These are phyloP conservation scores for Epichloe amarillans DNA, from an alignment of 2,329 filamentous ascomycete genomes.

Conservation along the genomic window DNA sequence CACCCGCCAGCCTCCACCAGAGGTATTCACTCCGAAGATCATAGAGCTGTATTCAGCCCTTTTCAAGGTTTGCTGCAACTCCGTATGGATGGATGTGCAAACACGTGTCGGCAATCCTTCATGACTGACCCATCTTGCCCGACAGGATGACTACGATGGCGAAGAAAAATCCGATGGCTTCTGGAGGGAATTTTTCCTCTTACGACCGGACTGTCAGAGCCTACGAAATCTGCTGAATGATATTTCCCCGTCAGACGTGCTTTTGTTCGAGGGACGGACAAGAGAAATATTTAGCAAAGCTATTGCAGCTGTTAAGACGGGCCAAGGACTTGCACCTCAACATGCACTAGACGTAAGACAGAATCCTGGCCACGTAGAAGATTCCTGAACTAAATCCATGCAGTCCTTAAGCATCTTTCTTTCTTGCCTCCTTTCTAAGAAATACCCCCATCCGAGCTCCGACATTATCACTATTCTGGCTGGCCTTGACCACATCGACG, in stretches of 20 bases:
- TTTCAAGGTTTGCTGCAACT: slow-evolving; percentile 47
- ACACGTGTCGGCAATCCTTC: slow-evolving; percentile 7
- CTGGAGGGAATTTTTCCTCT: slow-evolving; percentile 90
- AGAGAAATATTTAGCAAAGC: slow-evolving; percentile 67
- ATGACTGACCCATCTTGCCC: slow-evolving; percentile 16
- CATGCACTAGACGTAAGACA: slow-evolving; percentile 72
- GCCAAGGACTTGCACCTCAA: slow-evolving; percentile 48
- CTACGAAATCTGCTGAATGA: slow-evolving; percentile 56
- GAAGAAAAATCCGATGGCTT: slow-evolving; percentile 73
- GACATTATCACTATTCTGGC: slow-evolving; percentile 86
- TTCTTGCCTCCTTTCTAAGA: slow-evolving; percentile 68
- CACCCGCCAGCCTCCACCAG: slow-evolving; percentile 80
- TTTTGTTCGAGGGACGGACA: slow-evolving; percentile 65
- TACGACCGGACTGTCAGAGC: slow-evolving; percentile 61
- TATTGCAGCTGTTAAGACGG: slow-evolving; percentile 52
- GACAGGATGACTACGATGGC: slow-evolving; percentile 46
- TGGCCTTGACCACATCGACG: slow-evolving; percentile 78
- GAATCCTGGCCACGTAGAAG: neutral
- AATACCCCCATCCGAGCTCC: slow-evolving; percentile 87
- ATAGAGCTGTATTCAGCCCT: slow-evolving; percentile 77
- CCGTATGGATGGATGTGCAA: slow-evolving; percentile 12
- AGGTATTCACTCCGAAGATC: slow-evolving; percentile 89
- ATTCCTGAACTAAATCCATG: slow-evolving; percentile 10
- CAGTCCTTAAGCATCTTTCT: slow-evolving; percentile 87
- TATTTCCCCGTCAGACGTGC: slow-evolving; percentile 60